Conservation (phyloP, 2,329 filamentous ascomycete species). For the Venturia pyrina region DNA sequence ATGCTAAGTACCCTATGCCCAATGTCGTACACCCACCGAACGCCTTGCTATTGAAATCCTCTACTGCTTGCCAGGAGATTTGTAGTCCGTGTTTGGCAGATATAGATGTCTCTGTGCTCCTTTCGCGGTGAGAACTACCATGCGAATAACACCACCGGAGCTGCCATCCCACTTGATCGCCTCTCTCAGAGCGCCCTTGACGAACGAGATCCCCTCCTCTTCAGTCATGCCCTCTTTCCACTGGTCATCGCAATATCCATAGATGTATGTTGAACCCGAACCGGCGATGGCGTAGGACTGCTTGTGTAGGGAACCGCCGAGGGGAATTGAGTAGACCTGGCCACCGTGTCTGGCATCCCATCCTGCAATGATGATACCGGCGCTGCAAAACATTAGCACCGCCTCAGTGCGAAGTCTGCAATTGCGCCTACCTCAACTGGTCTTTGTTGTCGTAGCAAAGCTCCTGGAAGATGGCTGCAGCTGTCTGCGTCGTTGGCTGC, state of each 20-base stretch:
- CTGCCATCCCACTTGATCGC: slow-evolving; percentile 99
- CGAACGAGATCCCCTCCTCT: slow-evolving; percentile 79
- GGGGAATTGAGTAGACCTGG: slow-evolving; percentile 93
- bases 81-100: slow-evolving; percentile 84
- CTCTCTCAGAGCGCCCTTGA: slow-evolving; percentile 82
- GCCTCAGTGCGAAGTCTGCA: not conserved
- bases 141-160: slow-evolving; percentile 93
- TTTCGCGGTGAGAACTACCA: slow-evolving; percentile 88
- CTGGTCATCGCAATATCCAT: slow-evolving; percentile 94
- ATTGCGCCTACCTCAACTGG: slow-evolving; percentile 59
- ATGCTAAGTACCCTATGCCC: slow-evolving; percentile 2
- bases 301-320: slow-evolving; percentile 96
- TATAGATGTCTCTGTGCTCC: slow-evolving; percentile 92
- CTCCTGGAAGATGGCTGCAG: slow-evolving; percentile 94
- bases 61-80: slow-evolving; percentile 52
- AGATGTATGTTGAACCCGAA: slow-evolving; percentile 97
- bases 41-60: slow-evolving; percentile 14
- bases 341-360: slow-evolving; percentile 93
- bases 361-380: slow-evolving; percentile 96
- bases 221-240: slow-evolving; percentile 95
- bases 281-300: slow-evolving; percentile 92
- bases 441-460: slow-evolving; percentile 98
- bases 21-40: slow-evolving; percentile 18
- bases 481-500: slow-evolving; percentile 86
- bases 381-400: slow-evolving; percentile 43